phyloP scores from a whole-genome alignment of 2,329 filamentous ascomycete genomes.

The Domatiomyces globalis region DNA sequence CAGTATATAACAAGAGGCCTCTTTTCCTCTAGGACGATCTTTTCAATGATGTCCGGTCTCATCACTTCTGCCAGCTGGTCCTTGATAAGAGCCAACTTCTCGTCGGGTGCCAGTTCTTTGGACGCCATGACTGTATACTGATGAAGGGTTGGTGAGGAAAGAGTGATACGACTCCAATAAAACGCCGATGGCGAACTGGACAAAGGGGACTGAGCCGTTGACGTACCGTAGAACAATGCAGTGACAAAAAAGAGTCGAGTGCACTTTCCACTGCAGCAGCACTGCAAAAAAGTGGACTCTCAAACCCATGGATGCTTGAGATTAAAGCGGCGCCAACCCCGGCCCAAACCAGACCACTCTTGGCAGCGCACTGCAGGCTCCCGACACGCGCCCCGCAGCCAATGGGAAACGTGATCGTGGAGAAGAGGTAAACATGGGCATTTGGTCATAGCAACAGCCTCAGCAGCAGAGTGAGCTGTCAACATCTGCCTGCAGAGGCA shows the following conservation, averaged over 20 bases:
- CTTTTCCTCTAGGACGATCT: conserved; percentile 41
- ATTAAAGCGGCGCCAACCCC: not conserved
- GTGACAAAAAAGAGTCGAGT: not conserved
- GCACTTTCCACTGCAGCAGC: no score
- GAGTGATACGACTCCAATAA: no score
- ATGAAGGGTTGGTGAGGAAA: not conserved
- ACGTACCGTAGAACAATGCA: no score
- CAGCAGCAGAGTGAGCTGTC: not conserved
- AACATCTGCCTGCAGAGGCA: not conserved
- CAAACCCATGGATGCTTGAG: not conserved
- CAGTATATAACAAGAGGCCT: conserved; percentile 70
- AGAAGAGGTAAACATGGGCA: not conserved
- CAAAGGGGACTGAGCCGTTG: not conserved
- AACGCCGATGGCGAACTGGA: not conserved
- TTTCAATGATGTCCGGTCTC: conserved; percentile 45
- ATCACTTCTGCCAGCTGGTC: conserved; percentile 71
- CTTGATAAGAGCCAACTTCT: conserved; percentile 62
- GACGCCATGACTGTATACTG: conserved; percentile 12
- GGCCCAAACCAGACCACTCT: not conserved
- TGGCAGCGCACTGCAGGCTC: not conserved
- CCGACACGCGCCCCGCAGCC: not conserved
- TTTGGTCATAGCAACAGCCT: not conserved
- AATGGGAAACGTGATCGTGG: not conserved
- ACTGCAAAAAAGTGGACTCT: not conserved
- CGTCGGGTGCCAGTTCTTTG: conserved; percentile 25